Percentiles rank a stretch among this genome's conserved stretches.
Conservation (phyloP, 177 flowering plant species). For the Tripterygium wilfordii region DNA sequence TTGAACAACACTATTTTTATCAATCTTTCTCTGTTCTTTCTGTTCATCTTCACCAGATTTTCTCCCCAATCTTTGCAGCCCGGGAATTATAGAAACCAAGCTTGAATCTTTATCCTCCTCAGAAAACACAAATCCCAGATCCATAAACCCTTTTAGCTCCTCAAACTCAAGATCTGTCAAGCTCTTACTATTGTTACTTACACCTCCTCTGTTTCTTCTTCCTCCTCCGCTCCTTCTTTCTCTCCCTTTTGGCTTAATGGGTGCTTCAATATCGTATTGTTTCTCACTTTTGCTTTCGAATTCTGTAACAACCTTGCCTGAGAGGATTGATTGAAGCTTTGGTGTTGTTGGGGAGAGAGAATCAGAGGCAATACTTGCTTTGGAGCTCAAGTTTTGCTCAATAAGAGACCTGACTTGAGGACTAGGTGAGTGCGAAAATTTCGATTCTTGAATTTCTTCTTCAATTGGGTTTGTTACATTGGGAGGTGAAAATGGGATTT, state of each 20-base stretch:
- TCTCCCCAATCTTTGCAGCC: slow-evolving; percentile 49
- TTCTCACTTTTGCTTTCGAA: not conserved
- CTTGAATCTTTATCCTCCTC: slow-evolving; percentile 57
- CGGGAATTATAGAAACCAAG: slow-evolving; percentile 69
- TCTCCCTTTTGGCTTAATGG: not conserved
- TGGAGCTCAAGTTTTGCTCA: slow-evolving; percentile 14
- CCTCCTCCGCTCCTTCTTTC: slow-evolving; percentile 9
- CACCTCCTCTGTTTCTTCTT: slow-evolving; percentile 9
- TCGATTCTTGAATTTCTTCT: slow-evolving; percentile 6
- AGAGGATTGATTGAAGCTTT: slow-evolving; percentile 41
- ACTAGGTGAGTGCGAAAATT: slow-evolving; percentile 16
- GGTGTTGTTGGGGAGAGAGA: slow-evolving; percentile 26
- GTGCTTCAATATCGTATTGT: not conserved
- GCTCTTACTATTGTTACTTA: slow-evolving; percentile 40
- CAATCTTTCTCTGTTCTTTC: slow-evolving; percentile 13
- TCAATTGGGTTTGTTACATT: slow-evolving; percentile 14
- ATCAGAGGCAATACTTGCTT: slow-evolving; percentile 12
- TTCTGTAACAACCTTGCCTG: slow-evolving; percentile 33
- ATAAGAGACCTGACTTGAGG: slow-evolving; percentile 33
- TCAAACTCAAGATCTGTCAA: slow-evolving; percentile 72
- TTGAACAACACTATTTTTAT: slow-evolving; percentile 13
- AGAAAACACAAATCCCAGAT: slow-evolving; percentile 75
- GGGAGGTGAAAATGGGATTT: slow-evolving; percentile 3
- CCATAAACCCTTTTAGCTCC: slow-evolving; percentile 86
- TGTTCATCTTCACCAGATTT: not conserved